Percentiles rank a stretch among this genome's conserved stretches.
Evolutionary conservation across 371 early-diverging fungal species (phyloP).

Genomic region (Mortierella sp.): DNA sequence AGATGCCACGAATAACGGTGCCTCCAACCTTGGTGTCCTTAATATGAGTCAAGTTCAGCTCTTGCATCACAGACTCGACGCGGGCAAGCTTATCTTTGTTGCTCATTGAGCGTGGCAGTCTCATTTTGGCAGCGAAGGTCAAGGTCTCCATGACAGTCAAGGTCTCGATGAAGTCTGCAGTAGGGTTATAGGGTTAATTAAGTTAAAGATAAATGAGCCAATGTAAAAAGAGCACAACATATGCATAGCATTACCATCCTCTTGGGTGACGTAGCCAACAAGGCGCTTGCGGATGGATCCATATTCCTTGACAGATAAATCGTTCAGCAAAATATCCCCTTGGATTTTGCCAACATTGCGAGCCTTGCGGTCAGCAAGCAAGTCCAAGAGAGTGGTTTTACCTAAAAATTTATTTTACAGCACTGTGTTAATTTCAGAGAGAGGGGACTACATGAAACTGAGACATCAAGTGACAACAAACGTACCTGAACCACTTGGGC

Average conservation of each 20-base stretch:
- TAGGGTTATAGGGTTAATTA: background rate
- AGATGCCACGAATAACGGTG: constrained; percentile 78
- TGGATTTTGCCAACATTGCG: constrained; percentile 62
- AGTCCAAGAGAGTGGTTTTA: constrained; percentile 80
- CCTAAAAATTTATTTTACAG: constrained; percentile 42
- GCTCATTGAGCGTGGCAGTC: constrained; percentile 76
- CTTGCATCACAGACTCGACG: constrained; percentile 80
- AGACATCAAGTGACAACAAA: background rate
- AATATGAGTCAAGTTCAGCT: constrained; percentile 83
- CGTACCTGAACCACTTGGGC: constrained; percentile 72
- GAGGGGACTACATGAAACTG: too few species aligned
- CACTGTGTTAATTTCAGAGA: background rate
- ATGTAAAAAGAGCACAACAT: background rate
- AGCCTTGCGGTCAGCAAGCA: constrained; percentile 76
- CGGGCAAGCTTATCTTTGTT: constrained; percentile 67
- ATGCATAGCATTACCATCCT: constrained; percentile 69
- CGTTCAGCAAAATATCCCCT: constrained; percentile 76
- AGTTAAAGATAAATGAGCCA: background rate
- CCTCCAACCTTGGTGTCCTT: constrained; percentile 88
- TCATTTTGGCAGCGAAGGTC: constrained; percentile 79
- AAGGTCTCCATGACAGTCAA: constrained; percentile 88
- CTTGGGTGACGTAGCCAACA: constrained; percentile 89
- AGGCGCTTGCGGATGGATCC: constrained; percentile 72
- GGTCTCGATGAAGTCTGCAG: constrained; percentile 73
- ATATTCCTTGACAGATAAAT: constrained; percentile 64